Conservation (phyloP, 371 early-diverging fungal species). For the Apophysomyces ossiformis region DNA sequence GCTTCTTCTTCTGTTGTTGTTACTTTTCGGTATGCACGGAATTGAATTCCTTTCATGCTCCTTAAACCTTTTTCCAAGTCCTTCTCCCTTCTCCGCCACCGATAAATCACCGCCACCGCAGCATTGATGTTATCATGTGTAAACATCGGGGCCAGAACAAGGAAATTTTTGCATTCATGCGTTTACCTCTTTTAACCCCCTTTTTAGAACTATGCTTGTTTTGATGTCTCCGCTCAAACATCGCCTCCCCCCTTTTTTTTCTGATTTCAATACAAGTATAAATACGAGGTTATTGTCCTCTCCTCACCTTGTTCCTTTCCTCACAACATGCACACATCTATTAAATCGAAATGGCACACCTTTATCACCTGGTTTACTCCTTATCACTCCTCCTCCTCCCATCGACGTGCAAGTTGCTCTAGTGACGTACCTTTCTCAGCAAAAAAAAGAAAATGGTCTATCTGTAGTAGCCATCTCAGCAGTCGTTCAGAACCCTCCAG, state of each 20-base stretch:
- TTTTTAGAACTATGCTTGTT: too few species aligned
- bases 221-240: too few species aligned
- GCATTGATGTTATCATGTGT: constrained; percentile 4
- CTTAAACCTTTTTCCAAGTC: not conserved
- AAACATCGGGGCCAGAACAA: not conserved
- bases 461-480: constrained; percentile 8
- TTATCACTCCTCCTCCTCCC: not conserved
- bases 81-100: not conserved
- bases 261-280: not conserved
- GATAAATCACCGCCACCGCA: not conserved
- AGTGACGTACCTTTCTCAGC: constrained; percentile 2
- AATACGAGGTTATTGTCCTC: constrained; percentile 4
- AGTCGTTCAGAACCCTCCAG: not conserved
- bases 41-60: not conserved
- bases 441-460: constrained; percentile 12
- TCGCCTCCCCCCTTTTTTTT: not conserved
- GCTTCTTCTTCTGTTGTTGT: not conserved
- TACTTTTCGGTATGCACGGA: not conserved
- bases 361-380: constrained; percentile 11
- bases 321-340: not conserved
- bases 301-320: not conserved
- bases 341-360: constrained; percentile 11
- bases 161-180: not conserved
- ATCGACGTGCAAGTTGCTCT: constrained; percentile 7
- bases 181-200: not conserved